A percentile compares a stretch with the other conserved stretches of the same genome.
phyloP scores from a whole-genome alignment of 352 stramenopile species.

The Phytopythium vexans region DNA sequence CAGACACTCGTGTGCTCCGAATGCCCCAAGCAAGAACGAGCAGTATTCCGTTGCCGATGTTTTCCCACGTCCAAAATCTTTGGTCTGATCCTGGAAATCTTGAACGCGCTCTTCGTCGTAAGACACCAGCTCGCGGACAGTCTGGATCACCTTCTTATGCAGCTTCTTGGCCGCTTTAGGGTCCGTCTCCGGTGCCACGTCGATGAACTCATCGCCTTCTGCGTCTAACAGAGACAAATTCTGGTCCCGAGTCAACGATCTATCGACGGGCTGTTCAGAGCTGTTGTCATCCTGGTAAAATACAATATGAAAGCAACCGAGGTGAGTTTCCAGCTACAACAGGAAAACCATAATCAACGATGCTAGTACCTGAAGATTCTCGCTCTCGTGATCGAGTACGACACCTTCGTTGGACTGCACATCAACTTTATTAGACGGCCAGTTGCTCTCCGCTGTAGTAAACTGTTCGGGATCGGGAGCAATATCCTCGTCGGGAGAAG shows the following conservation, averaged over 20 bases:
- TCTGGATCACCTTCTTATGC: conserved; percentile 71
- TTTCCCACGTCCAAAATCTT: conserved; percentile 70
- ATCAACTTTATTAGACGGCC: no score
- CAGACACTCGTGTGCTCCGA: conserved; percentile 66
- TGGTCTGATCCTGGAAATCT: conserved; percentile 79
- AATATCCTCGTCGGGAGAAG: no score
- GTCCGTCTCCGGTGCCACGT: conserved; percentile 51
- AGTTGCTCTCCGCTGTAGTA: no score
- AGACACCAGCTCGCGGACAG: conserved; percentile 51
- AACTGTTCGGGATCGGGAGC: no score
- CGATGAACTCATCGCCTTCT: conserved; percentile 48
- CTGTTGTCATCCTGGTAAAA: not conserved
- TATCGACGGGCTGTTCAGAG: not conserved
- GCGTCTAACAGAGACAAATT: conserved; percentile 33
- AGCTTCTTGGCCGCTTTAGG: conserved; percentile 61
- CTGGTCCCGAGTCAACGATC: conserved; percentile 16
- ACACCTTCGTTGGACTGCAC: no score
- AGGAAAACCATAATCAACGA: no score
- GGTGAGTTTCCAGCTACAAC: no score
- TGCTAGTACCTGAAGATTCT: no score
- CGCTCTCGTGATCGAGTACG: no score
- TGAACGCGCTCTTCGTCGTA: conserved; percentile 71
- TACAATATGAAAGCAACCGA: not conserved
- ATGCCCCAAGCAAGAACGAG: conserved; percentile 63
- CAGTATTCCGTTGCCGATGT: conserved; percentile 73